Evolutionary conservation across 2,329 filamentous ascomycete genomes (phyloP).

Genomic region (Colletotrichum tanaceti): DNA sequence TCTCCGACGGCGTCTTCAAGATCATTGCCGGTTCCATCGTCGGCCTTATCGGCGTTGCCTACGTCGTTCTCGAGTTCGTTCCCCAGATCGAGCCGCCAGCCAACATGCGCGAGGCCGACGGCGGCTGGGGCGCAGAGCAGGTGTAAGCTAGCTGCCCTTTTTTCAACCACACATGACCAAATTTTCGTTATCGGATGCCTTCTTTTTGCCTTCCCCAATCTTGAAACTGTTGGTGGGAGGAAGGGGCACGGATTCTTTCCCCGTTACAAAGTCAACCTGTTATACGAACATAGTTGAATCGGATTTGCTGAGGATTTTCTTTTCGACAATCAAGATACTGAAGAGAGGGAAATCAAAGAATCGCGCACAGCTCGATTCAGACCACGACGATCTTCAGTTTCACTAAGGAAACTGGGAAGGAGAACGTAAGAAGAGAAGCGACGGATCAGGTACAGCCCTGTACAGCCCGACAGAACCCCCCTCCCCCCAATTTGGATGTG

Average conservation of each 20-base stretch:
- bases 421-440: constrained; percentile 9
- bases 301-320: constrained; percentile 39
- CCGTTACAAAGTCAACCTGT: constrained; percentile 12
- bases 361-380: constrained; percentile 7
- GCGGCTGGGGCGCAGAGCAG: constrained; percentile 82
- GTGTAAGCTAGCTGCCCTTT: constrained; percentile 61
- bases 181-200: constrained; percentile 33
- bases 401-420: constrained; percentile 10
- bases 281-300: constrained; percentile 31
- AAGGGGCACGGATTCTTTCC: constrained; percentile 27
- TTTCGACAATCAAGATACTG: constrained; percentile 39
- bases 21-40: constrained; percentile 83
- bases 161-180: constrained; percentile 36
- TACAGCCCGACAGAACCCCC: constrained; percentile 8
- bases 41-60: constrained; percentile 81
- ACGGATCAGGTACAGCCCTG: constrained; percentile 10
- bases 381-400: constrained; percentile 1
- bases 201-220: constrained; percentile 3
- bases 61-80: constrained; percentile 80
- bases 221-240: constrained; percentile 20
- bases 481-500: constrained; percentile 6
- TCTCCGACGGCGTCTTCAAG: constrained; percentile 74
- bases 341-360: constrained; percentile 33
- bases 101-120: constrained; percentile 84
- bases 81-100: constrained; percentile 82